Conservation (phyloP, 805 yeast species). For the Kurtzmaniella fragi region DNA sequence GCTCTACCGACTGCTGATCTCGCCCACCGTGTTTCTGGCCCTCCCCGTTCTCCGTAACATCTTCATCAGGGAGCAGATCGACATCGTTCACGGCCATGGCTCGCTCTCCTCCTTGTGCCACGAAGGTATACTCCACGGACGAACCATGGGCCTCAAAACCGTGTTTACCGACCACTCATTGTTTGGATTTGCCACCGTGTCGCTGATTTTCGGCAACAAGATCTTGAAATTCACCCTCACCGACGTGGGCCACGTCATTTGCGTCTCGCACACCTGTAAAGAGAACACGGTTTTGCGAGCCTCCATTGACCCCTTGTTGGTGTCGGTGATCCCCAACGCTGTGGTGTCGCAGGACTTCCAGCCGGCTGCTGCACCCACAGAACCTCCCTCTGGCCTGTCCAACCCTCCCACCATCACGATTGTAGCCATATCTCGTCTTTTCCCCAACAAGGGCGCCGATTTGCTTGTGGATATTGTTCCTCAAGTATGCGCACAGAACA, state of each 20-base stretch:
- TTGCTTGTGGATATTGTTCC: constrained; percentile 82
- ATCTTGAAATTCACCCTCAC: constrained; percentile 74
- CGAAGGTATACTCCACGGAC: constrained; percentile 87
- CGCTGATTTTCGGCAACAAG: constrained; percentile 82
- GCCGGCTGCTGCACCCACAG: constrained; percentile 29
- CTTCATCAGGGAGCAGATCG: constrained; percentile 76
- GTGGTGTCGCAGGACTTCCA: constrained; percentile 77
- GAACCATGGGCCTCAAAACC: constrained; percentile 87
- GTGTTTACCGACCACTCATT: constrained; percentile 95
- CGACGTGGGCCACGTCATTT: constrained; percentile 89
- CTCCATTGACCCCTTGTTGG: constrained; percentile 66
- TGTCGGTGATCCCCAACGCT: constrained; percentile 95
- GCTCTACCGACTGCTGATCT: constrained; percentile 76
- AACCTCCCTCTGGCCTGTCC: constrained; percentile 4
- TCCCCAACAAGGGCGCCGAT: constrained; percentile 96
- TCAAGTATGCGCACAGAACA: constrained; percentile 58
- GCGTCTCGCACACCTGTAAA: constrained; percentile 94
- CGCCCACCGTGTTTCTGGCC: constrained; percentile 84
- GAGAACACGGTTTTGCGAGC: constrained; percentile 93
- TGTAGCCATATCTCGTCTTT: constrained; percentile 85
- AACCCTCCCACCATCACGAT: constrained; percentile 52
- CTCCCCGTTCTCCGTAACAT: constrained; percentile 85
- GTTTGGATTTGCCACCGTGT: constrained; percentile 87
- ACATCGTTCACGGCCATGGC: constrained; percentile 94
- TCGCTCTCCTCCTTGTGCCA: constrained; percentile 81